A percentile compares a stretch with the other conserved stretches of the same genome.
phyloP scores from a whole-genome alignment of 208 protist species.

The Leishmania martiniquensis region DNA sequence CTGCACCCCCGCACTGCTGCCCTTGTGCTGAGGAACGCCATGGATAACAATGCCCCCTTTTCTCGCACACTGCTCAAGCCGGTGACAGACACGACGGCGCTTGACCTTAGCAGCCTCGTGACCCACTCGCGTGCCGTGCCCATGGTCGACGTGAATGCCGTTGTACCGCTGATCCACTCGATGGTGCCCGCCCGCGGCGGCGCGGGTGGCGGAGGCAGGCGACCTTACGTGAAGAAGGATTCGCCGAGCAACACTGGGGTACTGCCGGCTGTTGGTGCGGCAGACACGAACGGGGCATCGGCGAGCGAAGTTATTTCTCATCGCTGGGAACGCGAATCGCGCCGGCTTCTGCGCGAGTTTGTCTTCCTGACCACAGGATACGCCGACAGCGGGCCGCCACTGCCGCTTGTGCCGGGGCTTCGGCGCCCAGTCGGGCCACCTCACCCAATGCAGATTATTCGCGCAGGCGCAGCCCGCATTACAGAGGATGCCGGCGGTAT shows the following conservation, averaged over 20 bases:
- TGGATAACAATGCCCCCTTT: slow-evolving; percentile 70
- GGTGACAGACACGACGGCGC: slow-evolving; percentile 59
- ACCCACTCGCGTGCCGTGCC: slow-evolving; percentile 44
- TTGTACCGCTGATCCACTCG: slow-evolving; percentile 61
- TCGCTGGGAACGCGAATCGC: slow-evolving; percentile 48
- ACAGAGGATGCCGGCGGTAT: slow-evolving; percentile 33
- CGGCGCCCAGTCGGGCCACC: slow-evolving; percentile 31
- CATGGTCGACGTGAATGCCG: slow-evolving; percentile 80
- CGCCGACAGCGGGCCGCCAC: slow-evolving; percentile 12
- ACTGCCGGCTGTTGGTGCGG: not conserved
- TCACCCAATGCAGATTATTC: slow-evolving; percentile 51
- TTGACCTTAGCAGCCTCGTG: slow-evolving; percentile 35
- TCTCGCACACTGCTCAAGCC: slow-evolving; percentile 74
- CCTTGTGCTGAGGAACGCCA: slow-evolving; percentile 67
- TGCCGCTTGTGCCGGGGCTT: slow-evolving; percentile 34
- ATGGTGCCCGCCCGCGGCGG: slow-evolving; percentile 5
- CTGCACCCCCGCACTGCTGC: slow-evolving; percentile 69
- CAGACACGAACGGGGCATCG: not conserved
- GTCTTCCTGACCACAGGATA: slow-evolving; percentile 60
- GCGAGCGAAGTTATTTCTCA: not conserved
- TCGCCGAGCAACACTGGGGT: not conserved
- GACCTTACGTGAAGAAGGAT: not conserved
- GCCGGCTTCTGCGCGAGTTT: slow-evolving; percentile 50
- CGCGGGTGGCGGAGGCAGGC: not conserved
- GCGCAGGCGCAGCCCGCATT: slow-evolving; percentile 45